These are phyloP conservation scores for Xylona heveae DNA, from an alignment of 495 filamentous ascomycete species.

Conservation along the genomic window DNA sequence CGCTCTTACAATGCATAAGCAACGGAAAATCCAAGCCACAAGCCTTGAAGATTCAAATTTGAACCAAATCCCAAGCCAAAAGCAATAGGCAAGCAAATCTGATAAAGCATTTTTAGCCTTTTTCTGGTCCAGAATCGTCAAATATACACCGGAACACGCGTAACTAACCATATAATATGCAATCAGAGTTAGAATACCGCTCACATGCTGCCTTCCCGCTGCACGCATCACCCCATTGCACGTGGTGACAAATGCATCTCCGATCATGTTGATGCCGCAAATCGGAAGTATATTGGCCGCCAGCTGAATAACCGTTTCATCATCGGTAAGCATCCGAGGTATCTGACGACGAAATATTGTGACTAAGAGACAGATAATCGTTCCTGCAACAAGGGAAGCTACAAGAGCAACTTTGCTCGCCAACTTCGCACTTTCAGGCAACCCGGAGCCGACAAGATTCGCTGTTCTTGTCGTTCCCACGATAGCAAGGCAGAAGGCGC, in stretches of 20 bases:
- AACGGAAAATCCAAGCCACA: no score
- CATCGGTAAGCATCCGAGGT: not conserved
- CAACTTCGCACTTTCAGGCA: not conserved
- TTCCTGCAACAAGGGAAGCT: not conserved
- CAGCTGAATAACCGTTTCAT: not conserved
- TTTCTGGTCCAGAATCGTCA: no score
- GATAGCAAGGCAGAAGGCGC: slow-evolving; percentile 5
- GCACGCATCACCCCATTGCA: not conserved
- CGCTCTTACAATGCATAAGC: no score
- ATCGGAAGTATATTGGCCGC: not conserved
- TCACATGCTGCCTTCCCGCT: not conserved
- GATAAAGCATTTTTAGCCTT: no score
- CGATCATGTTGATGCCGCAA: not conserved
- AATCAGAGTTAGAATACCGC: not conserved
- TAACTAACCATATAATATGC: slow-evolving; percentile 1
- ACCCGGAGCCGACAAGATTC: not conserved
- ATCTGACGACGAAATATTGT: no score
- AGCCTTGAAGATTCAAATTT: no score
- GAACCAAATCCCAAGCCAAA: no score
- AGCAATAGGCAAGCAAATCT: no score
- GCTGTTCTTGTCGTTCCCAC: not conserved
- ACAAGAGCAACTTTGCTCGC: not conserved
- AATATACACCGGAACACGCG: no score
- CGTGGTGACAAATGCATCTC: not conserved
- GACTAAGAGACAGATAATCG: not conserved